Conservation (phyloP, 805 yeast species). For the Groenewaldozyma tartarivorans region DNA sequence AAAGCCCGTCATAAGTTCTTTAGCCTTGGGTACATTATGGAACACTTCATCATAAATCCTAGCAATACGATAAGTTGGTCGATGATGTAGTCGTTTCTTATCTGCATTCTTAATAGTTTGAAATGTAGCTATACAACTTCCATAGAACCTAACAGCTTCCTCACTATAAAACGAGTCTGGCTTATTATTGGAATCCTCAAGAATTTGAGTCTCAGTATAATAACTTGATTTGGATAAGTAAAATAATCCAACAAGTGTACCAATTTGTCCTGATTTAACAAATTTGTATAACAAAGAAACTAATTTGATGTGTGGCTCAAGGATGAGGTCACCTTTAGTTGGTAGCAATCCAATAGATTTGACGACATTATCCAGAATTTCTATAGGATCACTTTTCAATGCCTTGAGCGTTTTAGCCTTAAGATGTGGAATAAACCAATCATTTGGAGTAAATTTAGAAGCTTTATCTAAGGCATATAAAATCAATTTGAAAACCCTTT, state of each 20-base stretch:
- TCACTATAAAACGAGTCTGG: neutral
- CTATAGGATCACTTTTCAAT: slow-evolving; percentile 27
- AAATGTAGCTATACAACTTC: slow-evolving; percentile 37
- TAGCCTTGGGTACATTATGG: slow-evolving; percentile 44
- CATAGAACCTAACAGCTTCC: slow-evolving; percentile 25
- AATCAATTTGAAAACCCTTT: slow-evolving; percentile 29
- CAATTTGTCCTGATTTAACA: slow-evolving; percentile 31
- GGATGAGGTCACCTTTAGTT: slow-evolving; percentile 37
- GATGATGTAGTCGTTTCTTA: slow-evolving; percentile 87
- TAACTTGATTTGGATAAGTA: slow-evolving; percentile 32
- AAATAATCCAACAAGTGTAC: slow-evolving; percentile 30
- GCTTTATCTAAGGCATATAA: slow-evolving; percentile 41
- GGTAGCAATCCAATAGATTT: slow-evolving; percentile 20
- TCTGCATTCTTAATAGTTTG: slow-evolving; percentile 46
- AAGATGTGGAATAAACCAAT: slow-evolving; percentile 57
- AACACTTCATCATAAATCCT: slow-evolving; percentile 47
- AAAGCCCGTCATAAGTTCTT: slow-evolving; percentile 51
- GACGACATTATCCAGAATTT: slow-evolving; percentile 35
- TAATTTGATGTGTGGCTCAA: slow-evolving; percentile 72
- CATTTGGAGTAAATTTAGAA: slow-evolving; percentile 29
- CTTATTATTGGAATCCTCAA: neutral
- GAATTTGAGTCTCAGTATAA: slow-evolving; percentile 15
- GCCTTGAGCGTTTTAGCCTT: slow-evolving; percentile 51
- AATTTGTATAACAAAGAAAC: slow-evolving; percentile 52
- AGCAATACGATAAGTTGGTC: slow-evolving; percentile 68